A percentile compares a stretch with the other conserved stretches of the same genome.
phyloP scores from a whole-genome alignment of 345 rosid genomes.

The Microcos paniculata region DNA sequence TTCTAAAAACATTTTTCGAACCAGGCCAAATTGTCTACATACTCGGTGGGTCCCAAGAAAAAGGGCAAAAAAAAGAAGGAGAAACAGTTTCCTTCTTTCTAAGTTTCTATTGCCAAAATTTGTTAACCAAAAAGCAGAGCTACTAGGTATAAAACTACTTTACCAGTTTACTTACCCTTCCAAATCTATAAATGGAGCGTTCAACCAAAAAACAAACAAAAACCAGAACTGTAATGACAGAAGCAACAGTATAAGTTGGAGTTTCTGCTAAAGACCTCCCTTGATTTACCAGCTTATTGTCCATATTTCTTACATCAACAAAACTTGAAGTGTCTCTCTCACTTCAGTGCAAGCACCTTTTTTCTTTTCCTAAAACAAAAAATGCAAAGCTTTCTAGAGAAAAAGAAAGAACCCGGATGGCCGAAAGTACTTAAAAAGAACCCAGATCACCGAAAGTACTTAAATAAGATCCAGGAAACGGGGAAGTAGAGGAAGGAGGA shows the following conservation, averaged over 20 bases:
- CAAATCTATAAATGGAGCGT: conserved; percentile 83
- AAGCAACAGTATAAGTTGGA: conserved; percentile 88
- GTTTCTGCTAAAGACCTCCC: conserved; percentile 93
- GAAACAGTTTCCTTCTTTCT: not conserved
- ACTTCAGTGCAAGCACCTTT: not conserved
- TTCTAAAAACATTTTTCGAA: not conserved
- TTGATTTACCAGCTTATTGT: conserved; percentile 33
- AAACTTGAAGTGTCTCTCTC: not conserved
- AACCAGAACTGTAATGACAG: conserved; percentile 71
- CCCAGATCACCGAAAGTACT: conserved; percentile 12
- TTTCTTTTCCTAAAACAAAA: not conserved
- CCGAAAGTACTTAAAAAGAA: conserved; percentile 14
- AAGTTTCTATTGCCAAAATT: not conserved
- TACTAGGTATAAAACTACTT: not conserved
- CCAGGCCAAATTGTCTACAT: not conserved
- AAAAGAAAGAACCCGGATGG: conserved; percentile 17
- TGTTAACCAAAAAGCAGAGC: not conserved
- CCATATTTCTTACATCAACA: conserved; percentile 33
- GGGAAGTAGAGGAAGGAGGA: conserved; percentile 18
- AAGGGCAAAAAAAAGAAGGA: not conserved
- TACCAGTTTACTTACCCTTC: conserved; percentile 47
- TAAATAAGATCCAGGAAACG: conserved; percentile 36
- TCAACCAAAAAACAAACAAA: conserved; percentile 70
- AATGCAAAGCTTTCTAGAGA: conserved; percentile 6
- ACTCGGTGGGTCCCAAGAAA: not conserved